Base-by-base conservation (phyloP, 2,329 filamentous ascomycete genomes). In the Fusarium tupiense region DNA sequence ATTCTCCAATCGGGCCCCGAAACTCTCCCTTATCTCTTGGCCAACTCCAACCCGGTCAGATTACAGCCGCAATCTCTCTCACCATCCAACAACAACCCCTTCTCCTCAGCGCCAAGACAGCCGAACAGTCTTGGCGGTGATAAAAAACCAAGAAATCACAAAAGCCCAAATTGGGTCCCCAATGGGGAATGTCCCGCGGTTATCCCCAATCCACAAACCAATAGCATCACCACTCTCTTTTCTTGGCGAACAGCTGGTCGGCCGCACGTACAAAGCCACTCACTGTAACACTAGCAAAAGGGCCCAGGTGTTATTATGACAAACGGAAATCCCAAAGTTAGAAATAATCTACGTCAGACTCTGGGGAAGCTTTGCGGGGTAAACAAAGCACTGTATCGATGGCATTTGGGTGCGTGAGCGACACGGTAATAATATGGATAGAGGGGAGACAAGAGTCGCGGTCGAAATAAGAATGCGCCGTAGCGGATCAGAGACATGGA, bases 311-410 rank as follows among this genome's bases (percentile, higher is more conserved):
- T 65, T 31, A 22, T 35, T 26, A 65, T 71, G 62, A 71, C 67
- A 67, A 67, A 71, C 13, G 22, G 35, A 67, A 71, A 67, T 24
- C n/a, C 33, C 26, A 26, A 49, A 37, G 9, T 26, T n/a, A n/a
- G 71, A 14, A n/a, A 49, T 40, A 66, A 53, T 49, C 54, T 29
- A 60, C 65, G 35, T 35, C 33, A 61, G 17, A 53, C 20, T 53
- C 71, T 62, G 71, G 71, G 64, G 64, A 70, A 74, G 26, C 10
- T 33, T 68, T 71, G 67, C 62, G 71, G 59, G 61, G 71, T 64
- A 67, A 33, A 49, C 33, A 57, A 67, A 47, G 65, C 37, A 40
- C 53, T 19, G 65, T 41, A 20, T 31, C 0, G 17, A 13, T 17
- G 19, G 9, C 1, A 37, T 17, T 22, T 14, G 5, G 2, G 2